Evolutionary conservation across 306 rosid species (phyloP).

Genomic region (Cicer yamashitae): DNA sequence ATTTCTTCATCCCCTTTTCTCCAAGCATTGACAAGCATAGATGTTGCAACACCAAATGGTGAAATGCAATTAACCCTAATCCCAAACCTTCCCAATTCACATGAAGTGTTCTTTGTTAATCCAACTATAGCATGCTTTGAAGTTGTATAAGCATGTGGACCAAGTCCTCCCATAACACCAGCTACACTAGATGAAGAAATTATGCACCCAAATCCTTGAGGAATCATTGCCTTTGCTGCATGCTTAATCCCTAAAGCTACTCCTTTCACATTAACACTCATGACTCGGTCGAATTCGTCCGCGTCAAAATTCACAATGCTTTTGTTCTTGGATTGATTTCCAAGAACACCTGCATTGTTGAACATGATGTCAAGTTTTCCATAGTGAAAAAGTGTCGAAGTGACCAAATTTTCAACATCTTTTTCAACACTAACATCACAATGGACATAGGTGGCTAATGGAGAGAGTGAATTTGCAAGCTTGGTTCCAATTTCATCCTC

Average conservation of each 20-base stretch:
- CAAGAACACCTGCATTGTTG: slow-evolving; percentile 90
- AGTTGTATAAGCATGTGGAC: slow-evolving; percentile 90
- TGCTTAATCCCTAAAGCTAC: slow-evolving; percentile 87
- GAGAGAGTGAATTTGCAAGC: slow-evolving; percentile 63
- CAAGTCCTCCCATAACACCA: slow-evolving; percentile 77
- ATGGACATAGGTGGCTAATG: slow-evolving; percentile 61
- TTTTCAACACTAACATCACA: slow-evolving; percentile 79
- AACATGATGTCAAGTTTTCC: slow-evolving; percentile 81
- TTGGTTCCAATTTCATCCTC: slow-evolving; percentile 60
- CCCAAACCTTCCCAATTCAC: slow-evolving; percentile 80
- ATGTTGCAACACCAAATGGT: slow-evolving; percentile 91
- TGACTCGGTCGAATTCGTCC: slow-evolving; percentile 69
- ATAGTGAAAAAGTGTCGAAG: slow-evolving; percentile 54
- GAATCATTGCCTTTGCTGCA: slow-evolving; percentile 86
- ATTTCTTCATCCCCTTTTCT: slow-evolving; percentile 47
- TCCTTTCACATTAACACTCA: slow-evolving; percentile 85
- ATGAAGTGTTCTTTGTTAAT: slow-evolving; percentile 76
- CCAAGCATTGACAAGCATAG: slow-evolving; percentile 88
- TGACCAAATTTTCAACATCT: slow-evolving; percentile 61
- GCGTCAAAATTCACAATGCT: slow-evolving; percentile 76
- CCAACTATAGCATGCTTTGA: slow-evolving; percentile 96
- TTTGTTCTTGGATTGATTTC: slow-evolving; percentile 70
- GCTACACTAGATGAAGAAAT: slow-evolving; percentile 84
- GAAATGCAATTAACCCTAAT: slow-evolving; percentile 86
- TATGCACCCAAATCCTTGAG: slow-evolving; percentile 66